Conservation (phyloP, 805 yeast genomes). For the Maudiozyma saulgeensis region DNA sequence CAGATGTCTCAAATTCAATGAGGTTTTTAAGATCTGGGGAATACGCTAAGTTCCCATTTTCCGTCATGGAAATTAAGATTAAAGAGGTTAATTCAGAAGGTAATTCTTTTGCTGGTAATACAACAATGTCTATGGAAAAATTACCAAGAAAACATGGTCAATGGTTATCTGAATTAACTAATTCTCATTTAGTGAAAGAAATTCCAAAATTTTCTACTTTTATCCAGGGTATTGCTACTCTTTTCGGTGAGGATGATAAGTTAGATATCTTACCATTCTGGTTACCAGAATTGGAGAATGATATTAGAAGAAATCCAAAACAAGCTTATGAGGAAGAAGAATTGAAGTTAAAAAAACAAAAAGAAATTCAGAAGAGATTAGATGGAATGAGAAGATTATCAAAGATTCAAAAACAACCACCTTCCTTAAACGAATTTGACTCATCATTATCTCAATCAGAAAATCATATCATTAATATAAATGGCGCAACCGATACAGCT, state of each 20-base stretch:
- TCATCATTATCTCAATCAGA: neutral
- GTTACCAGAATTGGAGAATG: conserved; percentile 82
- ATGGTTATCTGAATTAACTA: conserved; percentile 84
- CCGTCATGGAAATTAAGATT: conserved; percentile 80
- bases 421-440: neutral
- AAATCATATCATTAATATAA: neutral
- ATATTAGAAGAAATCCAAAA: conserved; percentile 68
- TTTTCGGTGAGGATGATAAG: conserved; percentile 75
- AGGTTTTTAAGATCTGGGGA: conserved; percentile 79
- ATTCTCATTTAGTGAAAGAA: conserved; percentile 79
- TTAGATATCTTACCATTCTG: conserved; percentile 88
- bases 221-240: conserved; percentile 82
- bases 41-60: conserved; percentile 69
- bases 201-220: conserved; percentile 90
- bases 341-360: conserved; percentile 40
- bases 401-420: conserved; percentile 7
- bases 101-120: conserved; percentile 20
- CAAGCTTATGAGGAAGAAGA: conserved; percentile 64
- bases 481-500: neutral
- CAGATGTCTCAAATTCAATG: conserved; percentile 58
- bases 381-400: conserved; percentile 32
- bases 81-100: conserved; percentile 30
- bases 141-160: conserved; percentile 42
- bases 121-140: conserved; percentile 21
- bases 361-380: conserved; percentile 28